Evolutionary conservation across 1,284 basidiomycete genomes (phyloP).

Genomic region (Melanopsichium pennsylvanicum): DNA sequence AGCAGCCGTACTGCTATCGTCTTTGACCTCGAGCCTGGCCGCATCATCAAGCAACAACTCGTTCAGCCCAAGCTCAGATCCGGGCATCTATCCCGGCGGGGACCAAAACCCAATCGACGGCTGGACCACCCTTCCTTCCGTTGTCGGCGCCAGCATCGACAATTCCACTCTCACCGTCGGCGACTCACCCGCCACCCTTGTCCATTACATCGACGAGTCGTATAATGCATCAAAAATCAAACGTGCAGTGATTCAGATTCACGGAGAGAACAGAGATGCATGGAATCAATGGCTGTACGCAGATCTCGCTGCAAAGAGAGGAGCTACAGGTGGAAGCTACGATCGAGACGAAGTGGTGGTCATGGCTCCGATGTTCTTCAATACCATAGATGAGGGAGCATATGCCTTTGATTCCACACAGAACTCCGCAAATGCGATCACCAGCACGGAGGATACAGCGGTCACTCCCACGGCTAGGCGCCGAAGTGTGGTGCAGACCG

Average conservation of each 20-base stretch:
- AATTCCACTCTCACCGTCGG: slow-evolving; percentile 49
- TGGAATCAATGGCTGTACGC: slow-evolving; percentile 61
- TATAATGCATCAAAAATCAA: slow-evolving; percentile 51
- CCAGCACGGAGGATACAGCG: slow-evolving; percentile 12
- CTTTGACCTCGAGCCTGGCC: background rate
- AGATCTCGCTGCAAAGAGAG: slow-evolving; percentile 47
- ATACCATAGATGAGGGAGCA: slow-evolving; percentile 45
- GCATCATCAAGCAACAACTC: background rate
- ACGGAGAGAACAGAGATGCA: slow-evolving; percentile 56
- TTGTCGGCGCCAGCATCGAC: slow-evolving; percentile 53
- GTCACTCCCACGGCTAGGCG: background rate
- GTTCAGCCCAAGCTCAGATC: slow-evolving; percentile 25
- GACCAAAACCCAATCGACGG: slow-evolving; percentile 28
- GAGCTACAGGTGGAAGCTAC: slow-evolving; percentile 42
- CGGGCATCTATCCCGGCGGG: slow-evolving; percentile 46
- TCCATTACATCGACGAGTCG: slow-evolving; percentile 48
- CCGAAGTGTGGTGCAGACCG: background rate
- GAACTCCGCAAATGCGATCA: slow-evolving; percentile 5
- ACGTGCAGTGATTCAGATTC: slow-evolving; percentile 57
- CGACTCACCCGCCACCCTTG: slow-evolving; percentile 24
- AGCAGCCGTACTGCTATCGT: background rate
- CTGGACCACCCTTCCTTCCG: slow-evolving; percentile 38
- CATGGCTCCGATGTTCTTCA: slow-evolving; percentile 58
- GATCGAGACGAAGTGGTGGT: slow-evolving; percentile 52
- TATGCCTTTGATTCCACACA: slow-evolving; percentile 38